phyloP scores from a whole-genome alignment of 129 eudicot genomes.

The Sambucus nigra region DNA sequence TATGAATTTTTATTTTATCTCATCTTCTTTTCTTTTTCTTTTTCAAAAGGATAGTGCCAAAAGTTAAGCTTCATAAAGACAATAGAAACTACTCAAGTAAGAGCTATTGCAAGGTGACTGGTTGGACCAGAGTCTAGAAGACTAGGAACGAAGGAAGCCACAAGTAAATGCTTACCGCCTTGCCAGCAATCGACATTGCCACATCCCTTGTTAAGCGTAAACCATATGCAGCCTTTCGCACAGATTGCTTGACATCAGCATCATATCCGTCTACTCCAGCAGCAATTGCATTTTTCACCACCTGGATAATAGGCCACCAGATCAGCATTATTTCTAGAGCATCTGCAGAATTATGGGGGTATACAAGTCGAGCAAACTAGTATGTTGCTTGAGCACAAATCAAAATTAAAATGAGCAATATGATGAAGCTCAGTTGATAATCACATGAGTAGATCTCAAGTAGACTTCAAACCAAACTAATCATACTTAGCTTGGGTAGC shows the following conservation, averaged over 20 bases:
- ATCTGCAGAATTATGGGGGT: background rate
- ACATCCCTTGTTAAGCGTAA: constrained; percentile 85
- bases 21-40: too few relatives aligned
- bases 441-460: too few relatives aligned
- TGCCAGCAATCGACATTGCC: constrained; percentile 91
- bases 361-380: background rate
- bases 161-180: constrained; percentile 57
- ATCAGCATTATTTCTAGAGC: background rate
- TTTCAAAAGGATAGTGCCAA: too few relatives aligned
- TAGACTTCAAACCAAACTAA: too few relatives aligned
- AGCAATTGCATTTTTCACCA: constrained; percentile 84
- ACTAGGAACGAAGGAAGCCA: background rate
- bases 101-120: background rate
- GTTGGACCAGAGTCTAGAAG: background rate
- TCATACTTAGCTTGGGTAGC: too few relatives aligned
- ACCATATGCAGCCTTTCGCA: constrained; percentile 96
- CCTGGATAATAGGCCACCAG: constrained; percentile 21
- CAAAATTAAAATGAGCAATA: too few relatives aligned
- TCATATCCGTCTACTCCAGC: constrained; percentile 82
- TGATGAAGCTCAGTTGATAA: too few relatives aligned
- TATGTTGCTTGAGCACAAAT: background rate
- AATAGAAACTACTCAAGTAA: too few relatives aligned
- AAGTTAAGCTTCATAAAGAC: too few relatives aligned
- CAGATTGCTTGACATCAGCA: constrained; percentile 52
- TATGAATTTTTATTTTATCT: too few relatives aligned